Evolutionary conservation across 192 early-diverging fungal species (phyloP).

Genomic region (Gonapodya prolifera): DNA sequence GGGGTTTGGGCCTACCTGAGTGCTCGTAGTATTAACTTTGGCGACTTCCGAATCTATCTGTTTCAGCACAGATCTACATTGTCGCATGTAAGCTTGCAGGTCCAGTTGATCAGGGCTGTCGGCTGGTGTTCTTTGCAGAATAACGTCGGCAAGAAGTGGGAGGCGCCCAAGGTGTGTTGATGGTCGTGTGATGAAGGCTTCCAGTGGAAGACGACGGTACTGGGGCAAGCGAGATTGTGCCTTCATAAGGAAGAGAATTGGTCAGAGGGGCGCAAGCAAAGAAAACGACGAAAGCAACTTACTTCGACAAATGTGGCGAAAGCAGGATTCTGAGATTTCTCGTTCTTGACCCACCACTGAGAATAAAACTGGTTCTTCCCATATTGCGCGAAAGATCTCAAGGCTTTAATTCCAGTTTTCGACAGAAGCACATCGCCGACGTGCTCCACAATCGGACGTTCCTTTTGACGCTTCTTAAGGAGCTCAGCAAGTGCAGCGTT

Average conservation of each 20-base stretch:
- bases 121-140: constrained; percentile 71
- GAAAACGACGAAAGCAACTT: no score
- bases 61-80: constrained; percentile 57
- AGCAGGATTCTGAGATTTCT: constrained; percentile 9
- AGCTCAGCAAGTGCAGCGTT: not conserved
- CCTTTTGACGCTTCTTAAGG: not conserved
- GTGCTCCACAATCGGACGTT: constrained; percentile 54
- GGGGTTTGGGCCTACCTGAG: not conserved
- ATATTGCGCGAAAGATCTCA: constrained; percentile 73
- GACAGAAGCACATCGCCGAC: constrained; percentile 74
- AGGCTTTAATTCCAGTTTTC: constrained; percentile 7
- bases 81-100: constrained; percentile 58
- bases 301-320: constrained; percentile 71
- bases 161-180: constrained; percentile 80
- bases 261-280: no score
- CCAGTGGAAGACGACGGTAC: constrained; percentile 66
- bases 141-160: constrained; percentile 62
- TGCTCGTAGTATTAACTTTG: constrained; percentile 51
- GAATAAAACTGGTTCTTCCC: not conserved
- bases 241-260: no score
- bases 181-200: constrained; percentile 78
- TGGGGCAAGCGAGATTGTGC: constrained; percentile 61
- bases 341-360: not conserved
- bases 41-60: constrained; percentile 83
- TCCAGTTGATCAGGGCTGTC: constrained; percentile 64